Evolutionary conservation across 176 grass and related monocot species (phyloP), one percentile per base, ranked within the genome.

Genomic region (Puya raimondii): DNA sequence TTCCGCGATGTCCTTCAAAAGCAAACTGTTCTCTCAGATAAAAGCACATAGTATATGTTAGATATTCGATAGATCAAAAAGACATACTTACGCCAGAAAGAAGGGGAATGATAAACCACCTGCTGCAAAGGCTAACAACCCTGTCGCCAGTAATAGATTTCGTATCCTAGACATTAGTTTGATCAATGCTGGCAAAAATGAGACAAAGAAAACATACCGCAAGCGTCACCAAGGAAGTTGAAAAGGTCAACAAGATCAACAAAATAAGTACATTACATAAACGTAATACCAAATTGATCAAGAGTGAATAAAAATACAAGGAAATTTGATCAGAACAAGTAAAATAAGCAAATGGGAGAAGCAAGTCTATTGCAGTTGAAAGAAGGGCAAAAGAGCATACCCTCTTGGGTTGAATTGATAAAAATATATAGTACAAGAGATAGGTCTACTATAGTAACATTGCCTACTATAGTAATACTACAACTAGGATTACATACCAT

Each of bases 41-140:
- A 21, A 58, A 9, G 53, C 53, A 57, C 53, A 57, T 14, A 17
- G 12, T 16, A 58, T n/a, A 18, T 20, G 15, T 8, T 59, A 21
- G 13, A 59, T 21, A 20, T 17, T 9, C 2, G 42, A 23, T 25
- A 1, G 48, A 65, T 26, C 27, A 14, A 9, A 33, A 20, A 54
- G 29, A 33, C 51, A 50, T 48, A 79, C 81, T 87, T 85, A 89
- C 79, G 82, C 88, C 54, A 91, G 81, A 74, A 87, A 85, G 66
- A 89, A 89, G 3, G 84, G 79, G 80, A 91, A 96, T 51, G 81
- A 72, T 70, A 96, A 78, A 42, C 86, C 81, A 57, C 67, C 72
- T 74, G 75, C 81, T 52, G 84, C 74, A 50, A 91, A 89, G 49
- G 22, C 63, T 52, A 89, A 54, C 65, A 96, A 82, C 42, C 79